Base-by-base conservation (phyloP, 257 asterid genomes). In the Coffea canephora region DNA sequence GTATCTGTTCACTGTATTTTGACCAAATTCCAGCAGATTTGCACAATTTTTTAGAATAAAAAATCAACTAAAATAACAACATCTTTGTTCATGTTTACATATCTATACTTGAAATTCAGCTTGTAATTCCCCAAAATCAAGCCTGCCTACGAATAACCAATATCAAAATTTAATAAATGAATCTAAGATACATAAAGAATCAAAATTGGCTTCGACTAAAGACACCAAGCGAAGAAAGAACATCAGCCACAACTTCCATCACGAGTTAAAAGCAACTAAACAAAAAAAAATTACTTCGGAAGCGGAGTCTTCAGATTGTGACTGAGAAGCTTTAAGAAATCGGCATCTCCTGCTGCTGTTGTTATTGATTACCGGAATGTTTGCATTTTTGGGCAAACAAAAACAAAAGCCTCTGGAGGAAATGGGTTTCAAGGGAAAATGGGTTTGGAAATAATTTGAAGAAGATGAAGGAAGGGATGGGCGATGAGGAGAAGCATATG, bases 381-480 rank as follows among this genome's bases (percentile, higher is more conserved):
- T 71, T 16, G 66, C 21, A 2, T 9, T 11, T 3, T 71, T 45
- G 36, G 49, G 50, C 12, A 46, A 50, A 23, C 45, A 45, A 13
- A 61, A 71, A 13, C 43, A 79, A 45, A 62, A 18, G 21, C 70
- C 48, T 59, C 82, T 25, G 36, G 11, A 57, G 5, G 82, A 70
- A 71, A 79, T 71, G 52, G 82, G 54, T 48, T 46, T 79, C 4
- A 46, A 49, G 6, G 6, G 18, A 46, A 59, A 5, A 39, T 79
- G 71, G 66, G 73, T 61, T 46, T 79, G 66, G 25, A 23, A 55
- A 48, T 65, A 71, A 16, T 61, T 79, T 31, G 82, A 31, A 78
- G 76, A 41, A 70, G 75, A 69, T 10, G 66, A 54, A 23, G 43
- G n/a, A 1, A 75, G 31, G 31, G 77, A 71, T 43, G 62, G 62